phyloP scores from a whole-genome alignment of 208 protist genomes.

The Porcisia hertigi region DNA sequence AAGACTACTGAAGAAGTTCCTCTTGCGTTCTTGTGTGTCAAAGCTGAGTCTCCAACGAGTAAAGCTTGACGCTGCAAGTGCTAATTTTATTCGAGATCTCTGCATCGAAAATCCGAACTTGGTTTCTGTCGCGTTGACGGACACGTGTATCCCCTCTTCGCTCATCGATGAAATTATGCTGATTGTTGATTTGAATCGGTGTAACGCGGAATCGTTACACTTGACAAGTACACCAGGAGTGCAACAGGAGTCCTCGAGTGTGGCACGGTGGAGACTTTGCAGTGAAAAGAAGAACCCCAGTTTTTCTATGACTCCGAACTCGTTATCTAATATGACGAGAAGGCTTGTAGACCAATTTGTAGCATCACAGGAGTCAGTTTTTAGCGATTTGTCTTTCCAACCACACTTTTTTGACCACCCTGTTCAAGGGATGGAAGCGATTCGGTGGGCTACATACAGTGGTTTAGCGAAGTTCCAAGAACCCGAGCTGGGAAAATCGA shows the following conservation, averaged over 20 bases:
- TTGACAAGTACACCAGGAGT: conserved; percentile 2
- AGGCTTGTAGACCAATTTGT: conserved; percentile 23
- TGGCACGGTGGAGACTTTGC: conserved; percentile 20
- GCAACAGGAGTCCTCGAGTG: conserved; percentile 9
- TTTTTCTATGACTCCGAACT: neutral
- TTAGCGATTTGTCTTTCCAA: conserved; percentile 16
- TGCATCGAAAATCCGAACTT: conserved; percentile 38
- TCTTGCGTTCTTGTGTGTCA: conserved; percentile 41
- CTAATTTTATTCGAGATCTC: conserved; percentile 40
- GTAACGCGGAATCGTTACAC: conserved; percentile 19
- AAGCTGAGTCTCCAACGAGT: conserved; percentile 47
- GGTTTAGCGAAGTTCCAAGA: neutral
- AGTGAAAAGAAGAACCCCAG: neutral
- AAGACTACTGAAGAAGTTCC: conserved; percentile 29
- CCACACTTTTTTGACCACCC: conserved; percentile 14
- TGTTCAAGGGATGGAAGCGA: conserved; percentile 6
- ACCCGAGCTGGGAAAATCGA: neutral
- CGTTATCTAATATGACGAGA: neutral
- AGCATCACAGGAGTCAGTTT: conserved; percentile 8
- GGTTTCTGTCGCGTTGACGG: conserved; percentile 34
- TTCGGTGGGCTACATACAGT: conserved; percentile 21
- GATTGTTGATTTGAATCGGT: conserved; percentile 48
- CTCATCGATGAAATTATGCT: conserved; percentile 40
- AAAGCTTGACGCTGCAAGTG: conserved; percentile 27
- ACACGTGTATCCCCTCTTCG: conserved; percentile 34